Evolutionary conservation across 2,329 filamentous ascomycete genomes (phyloP).

Genomic region (Ophiostoma ips): DNA sequence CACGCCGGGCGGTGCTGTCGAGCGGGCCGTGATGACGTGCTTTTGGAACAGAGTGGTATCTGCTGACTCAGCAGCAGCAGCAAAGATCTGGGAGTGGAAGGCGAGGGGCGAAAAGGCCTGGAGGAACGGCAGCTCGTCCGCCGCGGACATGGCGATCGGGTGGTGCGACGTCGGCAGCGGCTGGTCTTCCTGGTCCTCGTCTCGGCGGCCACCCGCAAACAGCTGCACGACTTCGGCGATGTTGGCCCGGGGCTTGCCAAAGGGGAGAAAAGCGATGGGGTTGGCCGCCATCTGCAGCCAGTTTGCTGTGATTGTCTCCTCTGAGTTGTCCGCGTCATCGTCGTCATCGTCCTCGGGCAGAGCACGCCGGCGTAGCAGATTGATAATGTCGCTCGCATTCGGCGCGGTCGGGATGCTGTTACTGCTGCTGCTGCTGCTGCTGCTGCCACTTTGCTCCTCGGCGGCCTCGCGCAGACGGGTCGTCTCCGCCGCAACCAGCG

Average conservation of each 20-base stretch:
- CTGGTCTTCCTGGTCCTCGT: conserved; percentile 18
- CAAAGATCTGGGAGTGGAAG: conserved; percentile 40
- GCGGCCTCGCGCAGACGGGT: conserved; percentile 29
- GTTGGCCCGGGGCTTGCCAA: conserved; percentile 24
- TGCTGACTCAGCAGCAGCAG: conserved; percentile 24
- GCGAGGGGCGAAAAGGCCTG: conserved; percentile 56
- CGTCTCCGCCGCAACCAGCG: conserved; percentile 42
- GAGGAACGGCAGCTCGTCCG: conserved; percentile 54
- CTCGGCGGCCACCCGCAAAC: conserved; percentile 15
- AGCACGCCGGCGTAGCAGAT: conserved; percentile 28
- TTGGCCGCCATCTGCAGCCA: conserved; percentile 37
- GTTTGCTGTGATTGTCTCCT: conserved; percentile 20
- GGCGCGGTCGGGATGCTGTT: conserved; percentile 10
- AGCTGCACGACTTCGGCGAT: conserved; percentile 15
- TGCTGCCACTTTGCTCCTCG: not conserved
- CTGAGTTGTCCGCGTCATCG: conserved; percentile 18
- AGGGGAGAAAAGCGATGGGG: conserved; percentile 37
- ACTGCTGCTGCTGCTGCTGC: not conserved
- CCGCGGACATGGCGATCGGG: conserved; percentile 46
- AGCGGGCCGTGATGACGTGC: conserved; percentile 41
- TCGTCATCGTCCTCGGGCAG: conserved; percentile 21
- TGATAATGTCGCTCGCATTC: conserved; percentile 22
- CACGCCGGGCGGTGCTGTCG: conserved; percentile 33
- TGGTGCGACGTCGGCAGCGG: conserved; percentile 44
- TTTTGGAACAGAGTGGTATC: conserved; percentile 24